These are phyloP conservation scores for Yamagishiella unicocca DNA, from an alignment of 139 green algal species.

Conservation along the genomic window DNA sequence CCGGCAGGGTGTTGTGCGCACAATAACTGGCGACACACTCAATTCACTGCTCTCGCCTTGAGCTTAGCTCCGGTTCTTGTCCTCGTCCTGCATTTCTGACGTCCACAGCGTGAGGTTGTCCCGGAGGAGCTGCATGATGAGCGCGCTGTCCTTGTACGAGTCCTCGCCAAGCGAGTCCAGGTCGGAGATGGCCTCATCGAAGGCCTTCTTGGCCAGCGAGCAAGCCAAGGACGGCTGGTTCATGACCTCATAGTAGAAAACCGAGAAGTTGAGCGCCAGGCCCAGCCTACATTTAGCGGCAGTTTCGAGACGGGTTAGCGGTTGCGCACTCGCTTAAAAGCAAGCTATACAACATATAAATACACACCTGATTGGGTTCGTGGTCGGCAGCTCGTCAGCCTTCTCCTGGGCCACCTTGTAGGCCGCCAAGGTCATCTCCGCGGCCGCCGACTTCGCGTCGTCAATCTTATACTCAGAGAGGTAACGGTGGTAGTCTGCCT, in stretches of 20 bases:
- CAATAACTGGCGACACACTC: neutral
- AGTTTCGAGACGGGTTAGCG: neutral
- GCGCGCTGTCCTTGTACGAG: conserved; percentile 98
- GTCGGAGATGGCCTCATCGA: conserved; percentile 99
- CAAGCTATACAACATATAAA: neutral
- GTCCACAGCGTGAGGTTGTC: conserved; percentile 99
- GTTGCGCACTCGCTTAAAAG: too few species aligned
- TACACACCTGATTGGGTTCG: conserved; percentile 91
- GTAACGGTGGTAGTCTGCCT: conserved; percentile 98
- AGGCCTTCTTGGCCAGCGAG: conserved; percentile 98
- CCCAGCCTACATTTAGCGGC: conserved; percentile 66
- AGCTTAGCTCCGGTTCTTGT: conserved; percentile 32
- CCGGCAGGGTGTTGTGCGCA: conserved; percentile 1
- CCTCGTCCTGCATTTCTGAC: conserved; percentile 91
- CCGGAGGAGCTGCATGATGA: conserved; percentile 99
- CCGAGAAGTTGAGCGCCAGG: conserved; percentile 98
- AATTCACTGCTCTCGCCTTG: neutral
- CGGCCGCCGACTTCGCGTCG: conserved; percentile 90
- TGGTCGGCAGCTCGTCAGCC: conserved; percentile 86
- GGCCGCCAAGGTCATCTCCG: conserved; percentile 93
- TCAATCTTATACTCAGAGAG: conserved; percentile 97
- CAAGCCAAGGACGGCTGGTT: conserved; percentile 97
- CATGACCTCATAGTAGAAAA: conserved; percentile 99
- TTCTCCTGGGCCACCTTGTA: conserved; percentile 95
- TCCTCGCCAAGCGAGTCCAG: conserved; percentile 98